A percentile compares a stretch with the other conserved stretches of the same genome.
Conservation (phyloP, 2,329 filamentous ascomycete species). For the Periconia sp. region DNA sequence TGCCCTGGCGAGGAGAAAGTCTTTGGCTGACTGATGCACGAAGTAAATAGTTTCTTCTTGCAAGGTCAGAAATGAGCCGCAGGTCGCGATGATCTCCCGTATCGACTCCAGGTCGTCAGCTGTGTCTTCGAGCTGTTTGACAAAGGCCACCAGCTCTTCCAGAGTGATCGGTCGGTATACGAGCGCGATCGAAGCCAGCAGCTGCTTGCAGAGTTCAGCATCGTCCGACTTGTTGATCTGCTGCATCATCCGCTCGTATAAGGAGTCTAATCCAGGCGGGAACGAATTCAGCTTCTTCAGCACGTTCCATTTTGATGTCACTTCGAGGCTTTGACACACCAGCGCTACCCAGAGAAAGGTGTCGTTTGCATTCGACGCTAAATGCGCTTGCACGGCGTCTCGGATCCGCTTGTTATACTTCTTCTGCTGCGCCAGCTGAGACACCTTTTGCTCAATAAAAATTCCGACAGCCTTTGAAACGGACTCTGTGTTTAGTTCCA, state of each 20-base stretch:
- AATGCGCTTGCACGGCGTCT: constrained; percentile 10
- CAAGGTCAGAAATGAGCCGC: constrained; percentile 32
- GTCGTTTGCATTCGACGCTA: constrained; percentile 36
- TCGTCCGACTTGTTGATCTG: constrained; percentile 22
- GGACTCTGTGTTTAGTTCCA: too few relatives aligned
- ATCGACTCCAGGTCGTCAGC: constrained; percentile 14
- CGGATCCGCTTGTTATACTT: not conserved
- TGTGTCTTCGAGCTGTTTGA: constrained; percentile 8
- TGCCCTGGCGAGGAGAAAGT: constrained; percentile 35
- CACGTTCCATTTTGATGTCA: constrained; percentile 3
- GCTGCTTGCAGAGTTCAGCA: too few relatives aligned
- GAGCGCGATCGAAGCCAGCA: too few relatives aligned
- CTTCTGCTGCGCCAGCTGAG: constrained; percentile 16
- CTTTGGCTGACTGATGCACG: constrained; percentile 49
- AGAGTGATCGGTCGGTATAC: constrained; percentile 42
- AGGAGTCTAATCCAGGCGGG: constrained; percentile 37
- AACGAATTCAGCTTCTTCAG: constrained; percentile 5
- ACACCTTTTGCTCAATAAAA: constrained; percentile 10
- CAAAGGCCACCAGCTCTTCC: constrained; percentile 37
- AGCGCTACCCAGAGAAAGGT: constrained; percentile 42
- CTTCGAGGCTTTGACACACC: constrained; percentile 36
- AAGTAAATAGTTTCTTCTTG: constrained; percentile 14
- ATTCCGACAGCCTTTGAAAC: too few relatives aligned
- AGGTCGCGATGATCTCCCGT: constrained; percentile 31
- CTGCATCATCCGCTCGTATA: constrained; percentile 46